Percentiles rank a stretch among this genome's conserved stretches.
Conservation (phyloP, 2,329 filamentous ascomycete species). For the Sporothrix brunneoviolacea region DNA sequence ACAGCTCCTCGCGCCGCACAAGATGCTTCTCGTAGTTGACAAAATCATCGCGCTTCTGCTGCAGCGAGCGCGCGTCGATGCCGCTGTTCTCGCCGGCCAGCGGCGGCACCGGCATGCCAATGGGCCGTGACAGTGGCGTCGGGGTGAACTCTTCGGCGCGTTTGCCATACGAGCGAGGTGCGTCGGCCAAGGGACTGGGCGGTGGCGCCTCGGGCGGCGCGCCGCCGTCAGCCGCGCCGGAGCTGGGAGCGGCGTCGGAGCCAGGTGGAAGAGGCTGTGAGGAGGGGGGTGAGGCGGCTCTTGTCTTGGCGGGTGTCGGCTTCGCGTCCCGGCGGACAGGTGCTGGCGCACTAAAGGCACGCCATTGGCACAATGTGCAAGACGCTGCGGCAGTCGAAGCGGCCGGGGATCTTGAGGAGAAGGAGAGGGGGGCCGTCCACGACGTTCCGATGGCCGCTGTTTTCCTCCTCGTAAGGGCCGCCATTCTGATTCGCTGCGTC, state of each 20-base stretch:
- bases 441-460: neutral
- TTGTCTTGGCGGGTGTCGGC: conserved; percentile 18
- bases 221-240: too few relatives aligned
- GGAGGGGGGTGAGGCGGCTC: too few relatives aligned
- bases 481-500: neutral
- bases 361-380: conserved; percentile 47
- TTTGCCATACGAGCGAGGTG: conserved; percentile 54
- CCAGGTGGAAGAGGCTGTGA: too few relatives aligned
- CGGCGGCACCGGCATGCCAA: conserved; percentile 73
- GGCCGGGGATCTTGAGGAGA: neutral
- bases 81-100: conserved; percentile 75
- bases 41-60: conserved; percentile 70
- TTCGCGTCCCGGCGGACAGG: conserved; percentile 18
- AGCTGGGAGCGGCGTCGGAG: too few relatives aligned
- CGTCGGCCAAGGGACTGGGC: conserved; percentile 41
- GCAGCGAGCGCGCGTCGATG: conserved; percentile 58
- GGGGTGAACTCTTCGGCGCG: conserved; percentile 50
- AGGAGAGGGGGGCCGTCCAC: neutral
- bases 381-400: conserved; percentile 14
- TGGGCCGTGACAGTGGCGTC: conserved; percentile 61
- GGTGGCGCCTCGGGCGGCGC: neutral
- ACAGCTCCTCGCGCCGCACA: conserved; percentile 68
- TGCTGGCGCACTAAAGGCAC: conserved; percentile 9
- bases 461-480: neutral
- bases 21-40: conserved; percentile 81